These are phyloP conservation scores for Dissophora ornata DNA, from an alignment of 192 early-diverging fungal species.

Conservation along the genomic window DNA sequence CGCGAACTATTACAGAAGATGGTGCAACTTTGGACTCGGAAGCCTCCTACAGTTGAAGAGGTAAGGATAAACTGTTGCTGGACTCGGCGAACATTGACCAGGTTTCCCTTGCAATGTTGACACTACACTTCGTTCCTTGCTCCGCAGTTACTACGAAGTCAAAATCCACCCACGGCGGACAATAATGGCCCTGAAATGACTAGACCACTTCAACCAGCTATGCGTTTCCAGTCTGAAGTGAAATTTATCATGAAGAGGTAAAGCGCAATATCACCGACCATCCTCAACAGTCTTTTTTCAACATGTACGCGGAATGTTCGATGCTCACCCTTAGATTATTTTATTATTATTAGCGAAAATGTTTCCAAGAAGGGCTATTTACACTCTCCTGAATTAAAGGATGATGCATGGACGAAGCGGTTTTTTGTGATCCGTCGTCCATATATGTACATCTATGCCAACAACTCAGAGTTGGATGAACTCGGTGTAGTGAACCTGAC, in stretches of 20 bases:
- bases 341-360: slow-evolving; percentile 53
- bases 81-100: too few species aligned
- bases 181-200: neutral
- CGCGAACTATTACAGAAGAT: slow-evolving; percentile 23
- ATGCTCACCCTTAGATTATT: too few species aligned
- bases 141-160: too few species aligned
- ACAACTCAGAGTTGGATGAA: slow-evolving; percentile 70
- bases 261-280: too few species aligned
- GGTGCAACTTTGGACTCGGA: slow-evolving; percentile 36
- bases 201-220: neutral
- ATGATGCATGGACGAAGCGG: slow-evolving; percentile 76
- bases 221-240: slow-evolving; percentile 31
- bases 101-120: too few species aligned
- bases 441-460: slow-evolving; percentile 82
- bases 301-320: neutral
- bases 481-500: slow-evolving; percentile 80
- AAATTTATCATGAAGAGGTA: slow-evolving; percentile 45
- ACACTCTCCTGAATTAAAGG: slow-evolving; percentile 63
- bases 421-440: slow-evolving; percentile 87
- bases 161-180: neutral
- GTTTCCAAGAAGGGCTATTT: slow-evolving; percentile 65
- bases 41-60: slow-evolving; percentile 36
- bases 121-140: too few species aligned
- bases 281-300: too few species aligned
- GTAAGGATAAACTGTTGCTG: too few species aligned